Conservation (phyloP, 139 green algal genomes). For the Tetraselmis chui region DNA sequence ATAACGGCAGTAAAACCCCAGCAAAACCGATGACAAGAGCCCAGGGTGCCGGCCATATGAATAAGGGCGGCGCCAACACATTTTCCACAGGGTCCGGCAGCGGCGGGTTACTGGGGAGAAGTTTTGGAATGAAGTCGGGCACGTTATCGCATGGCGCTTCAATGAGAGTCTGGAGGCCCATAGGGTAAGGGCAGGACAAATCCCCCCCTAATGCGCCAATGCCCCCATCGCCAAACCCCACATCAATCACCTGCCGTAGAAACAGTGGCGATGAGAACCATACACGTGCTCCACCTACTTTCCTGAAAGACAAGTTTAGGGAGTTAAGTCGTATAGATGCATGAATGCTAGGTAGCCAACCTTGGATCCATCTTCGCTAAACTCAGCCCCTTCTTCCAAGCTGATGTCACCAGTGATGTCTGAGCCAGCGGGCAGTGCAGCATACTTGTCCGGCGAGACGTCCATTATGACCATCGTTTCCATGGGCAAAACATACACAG, state of each 20-base stretch:
- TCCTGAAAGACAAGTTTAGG: no score
- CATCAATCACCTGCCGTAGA: neutral
- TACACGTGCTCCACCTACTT: no score
- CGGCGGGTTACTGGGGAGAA: neutral
- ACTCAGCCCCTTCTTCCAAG: neutral
- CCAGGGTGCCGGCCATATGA: no score
- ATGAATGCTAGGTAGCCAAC: no score
- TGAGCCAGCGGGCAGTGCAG: neutral
- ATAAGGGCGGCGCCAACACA: no score
- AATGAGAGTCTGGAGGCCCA: neutral
- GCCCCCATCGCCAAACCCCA: neutral
- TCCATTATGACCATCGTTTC: neutral
- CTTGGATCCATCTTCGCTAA: neutral
- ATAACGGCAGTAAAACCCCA: no score
- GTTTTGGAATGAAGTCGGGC: neutral
- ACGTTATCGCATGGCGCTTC: neutral
- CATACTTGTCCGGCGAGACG: neutral
- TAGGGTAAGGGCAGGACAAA: neutral
- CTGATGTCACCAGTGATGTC: neutral
- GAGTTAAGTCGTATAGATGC: no score
- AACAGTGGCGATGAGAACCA: no score
- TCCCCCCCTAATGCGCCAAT: neutral
- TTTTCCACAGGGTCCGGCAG: neutral
- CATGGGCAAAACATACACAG: conserved; percentile 49
- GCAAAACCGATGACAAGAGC: no score